Evolutionary conservation across 2,329 filamentous ascomycete species (phyloP), one percentile per base, ranked within the genome.

Genomic region (Diaporthe batatas): DNA sequence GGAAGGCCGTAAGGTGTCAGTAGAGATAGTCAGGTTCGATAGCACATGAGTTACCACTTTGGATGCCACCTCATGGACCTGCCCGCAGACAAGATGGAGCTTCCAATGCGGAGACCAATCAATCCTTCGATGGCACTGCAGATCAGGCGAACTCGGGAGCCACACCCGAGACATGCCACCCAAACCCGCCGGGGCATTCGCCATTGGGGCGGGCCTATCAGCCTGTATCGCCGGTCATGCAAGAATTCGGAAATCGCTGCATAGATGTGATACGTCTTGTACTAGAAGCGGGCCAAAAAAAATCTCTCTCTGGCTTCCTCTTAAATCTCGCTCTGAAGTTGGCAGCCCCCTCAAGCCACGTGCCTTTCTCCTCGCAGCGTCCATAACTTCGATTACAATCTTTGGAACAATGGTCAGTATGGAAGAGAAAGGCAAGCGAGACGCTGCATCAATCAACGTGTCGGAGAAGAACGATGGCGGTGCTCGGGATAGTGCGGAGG

Each of bases 101-200:
- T 34, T 12, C 4, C 25, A 10, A 39, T 64, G 39, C 25, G 23
- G 39, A 32, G 58, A 14, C n/a, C 16, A 42, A 42, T 29, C 29
- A 29, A 29, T 29, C 11, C 34, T 32, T 44, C 23, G n/a, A 47
- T 64, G 39, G 58, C 58, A 47, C 23, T 18, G 58, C n/a, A 64
- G 39, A 64, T 47, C 58, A 64, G 39, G 58, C 58, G 16, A 32
- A 21, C 39, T 32, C 58, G 58, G 58, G 39, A 25, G 39, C 25
- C 23, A 47, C 8, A 32, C 3, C 58, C 57, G 57, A 62, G 54
- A 36, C 36, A 42, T 36, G 39, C 39, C 39, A 47, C 58, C 23
- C 39, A 25, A 64, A 14, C 39, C 58, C 39, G 32, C 58, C 10
- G 39, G 18, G 39, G 21, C 36, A 47, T 32, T 32, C 25, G 16